Evolutionary conservation across 1,284 basidiomycete species (phyloP).

Genomic region (Ceratobasidium sp.): DNA sequence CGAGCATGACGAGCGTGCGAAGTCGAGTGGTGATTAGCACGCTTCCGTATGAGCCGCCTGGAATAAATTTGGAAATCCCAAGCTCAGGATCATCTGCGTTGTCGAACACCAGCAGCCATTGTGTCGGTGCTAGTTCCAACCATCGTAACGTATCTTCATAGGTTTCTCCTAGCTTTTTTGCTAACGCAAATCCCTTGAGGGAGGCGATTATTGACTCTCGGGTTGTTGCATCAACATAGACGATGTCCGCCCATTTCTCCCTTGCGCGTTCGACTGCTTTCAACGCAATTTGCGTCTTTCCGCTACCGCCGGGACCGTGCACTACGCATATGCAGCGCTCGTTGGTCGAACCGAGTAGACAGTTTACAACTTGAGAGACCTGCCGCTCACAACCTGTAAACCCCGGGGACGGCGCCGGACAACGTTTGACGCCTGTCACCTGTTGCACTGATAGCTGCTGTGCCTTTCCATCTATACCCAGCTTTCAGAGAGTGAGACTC

Average conservation of each 20-base stretch:
- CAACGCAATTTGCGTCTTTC: no score
- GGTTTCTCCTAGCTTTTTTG: not conserved
- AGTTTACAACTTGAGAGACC: not conserved
- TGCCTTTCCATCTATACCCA: no score
- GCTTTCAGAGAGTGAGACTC: no score
- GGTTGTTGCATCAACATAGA: no score
- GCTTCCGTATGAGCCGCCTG: not conserved
- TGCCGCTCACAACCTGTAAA: not conserved
- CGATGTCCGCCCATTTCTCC: no score
- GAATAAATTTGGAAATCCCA: not conserved
- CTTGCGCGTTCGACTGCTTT: no score
- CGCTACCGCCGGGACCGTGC: not conserved
- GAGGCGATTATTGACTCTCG: no score
- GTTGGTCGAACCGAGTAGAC: not conserved
- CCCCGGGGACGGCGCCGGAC: not conserved
- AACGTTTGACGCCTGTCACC: not conserved
- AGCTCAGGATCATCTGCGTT: not conserved
- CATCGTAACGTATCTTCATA: not conserved
- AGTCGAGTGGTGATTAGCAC: not conserved
- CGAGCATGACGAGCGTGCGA: constrained; percentile 7
- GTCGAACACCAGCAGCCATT: not conserved
- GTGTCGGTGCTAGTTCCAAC: not conserved
- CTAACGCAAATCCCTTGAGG: not conserved
- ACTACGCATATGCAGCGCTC: constrained; percentile 19
- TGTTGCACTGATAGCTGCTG: no score